Base-by-base conservation (phyloP, 106 monocot species). In the Dendrobium nobile region DNA sequence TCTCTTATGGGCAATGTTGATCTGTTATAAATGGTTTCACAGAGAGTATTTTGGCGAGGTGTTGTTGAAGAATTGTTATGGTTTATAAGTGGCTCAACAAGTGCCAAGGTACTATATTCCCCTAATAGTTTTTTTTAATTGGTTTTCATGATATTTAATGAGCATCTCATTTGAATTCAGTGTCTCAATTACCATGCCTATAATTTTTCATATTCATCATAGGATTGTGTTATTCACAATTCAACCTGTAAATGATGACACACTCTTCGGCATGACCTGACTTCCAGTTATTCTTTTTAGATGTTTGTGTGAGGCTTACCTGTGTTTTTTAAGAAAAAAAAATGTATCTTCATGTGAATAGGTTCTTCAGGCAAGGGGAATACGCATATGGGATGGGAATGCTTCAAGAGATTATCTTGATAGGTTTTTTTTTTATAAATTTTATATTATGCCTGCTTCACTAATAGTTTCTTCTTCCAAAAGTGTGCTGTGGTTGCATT, bases 21-120 rank as follows among this genome's bases (percentile, higher is more conserved):
- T 44, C 44, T 41, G 41, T 43, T 74, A 47, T 0, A 26, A 16
- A 26, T 84, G 68, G 48, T 88, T 84, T 51, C 9, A 18, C 79
- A 99, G 98, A 99, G 81, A 88, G 91, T 99, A 31, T 99, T 95
- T 81, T 99, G 98, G 98, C 84, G 95, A 78, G 98, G 90, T 80
- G 98, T 99, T 79, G 95, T 99, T 74, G 98, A 99, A 90, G 98
- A 99, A 81, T 91, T 99, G 31, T 84, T 99, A 55, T 99, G 98
- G 98, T 95, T 99, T 85, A 99, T 99, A 68, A 93, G 95, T 91
- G 98, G 98, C 41, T 99, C 98, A 48, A 99, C 98, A 80, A 95
- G 91, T 90, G 95, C 93, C 41, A 95, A 95, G 91, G 98, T 93
- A 83, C 11, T 26, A 45, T 41, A 45, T 19, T 82, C n/a, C 20